phyloP scores from a whole-genome alignment of 352 stramenopile species.

The Phytopythium litorale region DNA sequence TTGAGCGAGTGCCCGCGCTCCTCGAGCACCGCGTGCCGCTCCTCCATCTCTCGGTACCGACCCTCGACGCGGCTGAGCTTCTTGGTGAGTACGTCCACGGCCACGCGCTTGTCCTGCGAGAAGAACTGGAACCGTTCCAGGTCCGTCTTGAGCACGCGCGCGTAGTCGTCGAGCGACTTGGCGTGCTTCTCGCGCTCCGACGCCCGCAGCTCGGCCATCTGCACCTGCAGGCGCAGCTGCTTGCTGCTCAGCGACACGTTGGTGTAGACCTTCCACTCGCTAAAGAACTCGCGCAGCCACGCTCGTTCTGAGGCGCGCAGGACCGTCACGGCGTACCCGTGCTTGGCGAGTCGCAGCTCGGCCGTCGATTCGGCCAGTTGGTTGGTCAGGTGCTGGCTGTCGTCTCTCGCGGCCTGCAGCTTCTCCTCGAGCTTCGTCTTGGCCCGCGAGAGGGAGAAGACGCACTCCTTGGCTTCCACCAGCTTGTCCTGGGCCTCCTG shows the following conservation, averaged over 20 bases:
- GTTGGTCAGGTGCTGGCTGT: constrained; percentile 26
- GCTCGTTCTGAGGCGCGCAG: constrained; percentile 42
- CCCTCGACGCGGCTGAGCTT: constrained; percentile 71
- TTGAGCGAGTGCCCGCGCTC: constrained; percentile 42
- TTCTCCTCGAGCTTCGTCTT: constrained; percentile 66
- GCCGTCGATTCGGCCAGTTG: constrained; percentile 43
- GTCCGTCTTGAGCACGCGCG: constrained; percentile 61
- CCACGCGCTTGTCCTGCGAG: constrained; percentile 71
- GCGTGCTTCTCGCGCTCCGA: constrained; percentile 61
- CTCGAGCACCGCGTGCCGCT: constrained; percentile 47
- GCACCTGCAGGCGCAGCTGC: constrained; percentile 41
- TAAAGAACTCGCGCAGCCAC: constrained; percentile 40
- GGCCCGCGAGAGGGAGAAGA: constrained; percentile 60
- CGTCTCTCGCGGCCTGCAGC: constrained; percentile 26
- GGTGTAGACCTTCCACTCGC: constrained; percentile 37
- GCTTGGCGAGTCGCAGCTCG: constrained; percentile 69
- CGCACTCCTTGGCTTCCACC: constrained; percentile 62
- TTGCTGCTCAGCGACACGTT: constrained; percentile 31
- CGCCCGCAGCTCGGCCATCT: constrained; percentile 50
- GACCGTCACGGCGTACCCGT: constrained; percentile 50
- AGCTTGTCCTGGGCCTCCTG: constrained; percentile 30
- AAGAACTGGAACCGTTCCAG: constrained; percentile 79
- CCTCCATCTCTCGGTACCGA: constrained; percentile 54
- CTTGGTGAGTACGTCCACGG: constrained; percentile 72
- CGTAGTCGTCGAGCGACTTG: constrained; percentile 68